These are phyloP conservation scores for Scenedesmus sp. DNA, from an alignment of 163 green algal species.

Conservation along the genomic window DNA sequence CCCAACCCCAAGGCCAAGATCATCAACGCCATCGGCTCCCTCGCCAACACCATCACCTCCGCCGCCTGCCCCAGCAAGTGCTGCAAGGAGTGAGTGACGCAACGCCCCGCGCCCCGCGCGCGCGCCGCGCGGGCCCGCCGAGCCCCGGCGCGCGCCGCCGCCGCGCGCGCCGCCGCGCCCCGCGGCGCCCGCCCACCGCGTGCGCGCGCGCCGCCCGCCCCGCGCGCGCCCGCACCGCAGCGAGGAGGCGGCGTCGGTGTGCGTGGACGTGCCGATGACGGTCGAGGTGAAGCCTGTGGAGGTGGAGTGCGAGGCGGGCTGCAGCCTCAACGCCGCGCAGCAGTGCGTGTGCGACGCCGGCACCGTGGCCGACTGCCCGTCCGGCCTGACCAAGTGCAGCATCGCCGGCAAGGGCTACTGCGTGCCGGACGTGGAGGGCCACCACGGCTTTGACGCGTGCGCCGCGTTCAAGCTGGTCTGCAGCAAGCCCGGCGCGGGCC, in stretches of 20 bases:
- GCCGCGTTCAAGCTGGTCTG: constrained; percentile 25
- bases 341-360: constrained; percentile 20
- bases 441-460: constrained; percentile 8
- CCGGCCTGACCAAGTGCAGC: too few species aligned
- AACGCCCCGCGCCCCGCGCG: too few species aligned
- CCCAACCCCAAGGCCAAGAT: constrained; percentile 11
- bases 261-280: constrained; percentile 1
- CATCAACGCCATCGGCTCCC: not conserved
- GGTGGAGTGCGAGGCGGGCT: constrained; percentile 18
- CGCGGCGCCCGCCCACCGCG: not conserved
- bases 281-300: not conserved
- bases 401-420: constrained; percentile 19
- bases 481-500: not conserved
- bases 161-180: not conserved
- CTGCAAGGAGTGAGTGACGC: constrained; percentile 28
- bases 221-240: not conserved
- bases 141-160: not conserved
- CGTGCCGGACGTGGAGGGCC: not conserved
- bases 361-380: too few species aligned
- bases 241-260: too few species aligned
- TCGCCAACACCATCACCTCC: constrained; percentile 10
- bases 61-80: constrained; percentile 19
- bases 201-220: not conserved
- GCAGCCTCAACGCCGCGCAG: constrained; percentile 37
- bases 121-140: not conserved